A percentile compares a stretch with the other conserved stretches of the same genome.
Evolutionary conservation across 306 rosid genomes (phyloP).

Genomic region (Quercus alba): DNA sequence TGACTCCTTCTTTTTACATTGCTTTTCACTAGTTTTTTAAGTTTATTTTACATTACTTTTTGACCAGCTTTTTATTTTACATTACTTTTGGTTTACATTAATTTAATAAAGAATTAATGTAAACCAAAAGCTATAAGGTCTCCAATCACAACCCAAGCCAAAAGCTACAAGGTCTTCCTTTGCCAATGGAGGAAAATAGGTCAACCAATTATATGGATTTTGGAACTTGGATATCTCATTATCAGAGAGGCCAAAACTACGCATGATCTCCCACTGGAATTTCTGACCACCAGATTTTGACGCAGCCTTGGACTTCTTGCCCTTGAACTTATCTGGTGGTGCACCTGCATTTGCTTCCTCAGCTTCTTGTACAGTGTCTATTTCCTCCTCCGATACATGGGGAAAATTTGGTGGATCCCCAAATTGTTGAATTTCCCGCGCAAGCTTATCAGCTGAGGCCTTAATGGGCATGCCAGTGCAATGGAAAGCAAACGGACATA

Average conservation of each 20-base stretch:
- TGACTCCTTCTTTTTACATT: no score
- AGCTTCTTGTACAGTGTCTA: constrained; percentile 28
- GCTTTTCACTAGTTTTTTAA: no score
- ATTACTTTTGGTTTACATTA: no score
- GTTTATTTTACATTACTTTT: no score
- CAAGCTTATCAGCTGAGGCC: constrained; percentile 90
- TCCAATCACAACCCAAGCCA: constrained; percentile 95
- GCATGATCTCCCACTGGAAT: constrained; percentile 93
- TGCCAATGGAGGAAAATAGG: constrained; percentile 86
- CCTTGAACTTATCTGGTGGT: constrained; percentile 69
- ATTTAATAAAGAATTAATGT: no score
- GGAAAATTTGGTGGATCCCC: constrained; percentile 81
- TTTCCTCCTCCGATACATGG: constrained; percentile 31
- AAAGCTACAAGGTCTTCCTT: constrained; percentile 86
- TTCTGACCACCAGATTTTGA: constrained; percentile 67
- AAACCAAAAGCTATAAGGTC: constrained; percentile 13
- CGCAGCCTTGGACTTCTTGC: constrained; percentile 83
- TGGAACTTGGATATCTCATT: constrained; percentile 68
- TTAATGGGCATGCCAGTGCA: constrained; percentile 99
- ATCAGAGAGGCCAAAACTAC: constrained; percentile 81
- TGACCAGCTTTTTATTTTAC: no score
- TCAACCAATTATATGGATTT: constrained; percentile 77
- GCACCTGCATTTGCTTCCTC: constrained; percentile 33
- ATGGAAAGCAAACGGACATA: constrained; percentile 84
- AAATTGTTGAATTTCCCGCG: constrained; percentile 64